Evolutionary conservation across 2,329 filamentous ascomycete genomes (phyloP), one percentile per base, ranked within the genome.

Genomic region (Stagonosporopsis vannaccii): DNA sequence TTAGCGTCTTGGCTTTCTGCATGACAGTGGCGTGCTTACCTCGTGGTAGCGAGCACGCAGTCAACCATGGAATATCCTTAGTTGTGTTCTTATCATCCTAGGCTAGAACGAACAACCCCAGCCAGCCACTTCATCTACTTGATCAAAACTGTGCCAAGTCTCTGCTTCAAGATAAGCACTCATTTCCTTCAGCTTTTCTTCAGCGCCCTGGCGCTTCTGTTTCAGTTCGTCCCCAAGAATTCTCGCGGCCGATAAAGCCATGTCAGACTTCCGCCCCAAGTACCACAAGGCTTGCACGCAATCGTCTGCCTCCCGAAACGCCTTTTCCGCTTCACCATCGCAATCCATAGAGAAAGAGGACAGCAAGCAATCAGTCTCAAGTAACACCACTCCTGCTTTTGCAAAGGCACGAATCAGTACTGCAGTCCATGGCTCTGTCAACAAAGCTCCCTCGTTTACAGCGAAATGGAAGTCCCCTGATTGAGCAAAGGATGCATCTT

Each of bases 391-490:
- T 9, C 72, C 79, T 0, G 82, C 80, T 63, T 79, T 82, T 22
- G 80, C 77, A 55, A 86, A 86, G 0, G 79, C 79, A 23, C 82
- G 76, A 39, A 85, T 80, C 25, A 86, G 70, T 2, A 86, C 79
- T 35, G 81, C 80, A 1, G 84, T 85, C 84, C 84, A 87, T 2
- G 85, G 85, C 60, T 87, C 84, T 0, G 83, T 85, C 51, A 87
- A 66, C n/a, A 87, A 75, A 1, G 84, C 81, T 2, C 81, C 83
- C 55, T 84, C 78, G 37, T 79, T 82, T 22, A 85, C 75, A 0
- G 83, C 82, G 52, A 81, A 80, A 64, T 85, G 84, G 50, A 84
- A 82, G 20, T 81, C 79, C 20, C 70, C 62, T 28, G 78, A 68
- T 32, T 74, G 66, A 6, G 71, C 65, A 48, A 71, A 71, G 1